These are phyloP conservation scores for Trichoderma sp. DNA, from an alignment of 2,329 filamentous ascomycete genomes.

Conservation along the genomic window DNA sequence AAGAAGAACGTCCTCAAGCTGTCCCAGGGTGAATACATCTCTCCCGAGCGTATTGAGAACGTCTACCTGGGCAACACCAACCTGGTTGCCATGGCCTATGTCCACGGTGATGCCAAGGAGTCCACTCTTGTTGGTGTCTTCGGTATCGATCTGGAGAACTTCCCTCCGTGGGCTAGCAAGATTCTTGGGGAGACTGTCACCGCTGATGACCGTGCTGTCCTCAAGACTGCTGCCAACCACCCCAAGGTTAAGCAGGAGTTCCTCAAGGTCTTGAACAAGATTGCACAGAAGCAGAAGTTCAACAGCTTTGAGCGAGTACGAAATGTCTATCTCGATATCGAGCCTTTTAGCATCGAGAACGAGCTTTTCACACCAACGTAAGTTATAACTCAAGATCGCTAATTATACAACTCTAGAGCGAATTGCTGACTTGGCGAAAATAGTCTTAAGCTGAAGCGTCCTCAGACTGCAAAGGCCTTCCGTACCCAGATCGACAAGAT, in stretches of 20 bases:
- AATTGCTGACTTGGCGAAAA: slow-evolving; percentile 31
- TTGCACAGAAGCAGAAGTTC: slow-evolving; percentile 83
- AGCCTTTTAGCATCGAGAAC: slow-evolving; percentile 93
- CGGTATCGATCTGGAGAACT: slow-evolving; percentile 81
- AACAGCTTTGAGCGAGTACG: slow-evolving; percentile 86
- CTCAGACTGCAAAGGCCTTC: slow-evolving; percentile 58
- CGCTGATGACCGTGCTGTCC: slow-evolving; percentile 65
- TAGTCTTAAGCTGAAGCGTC: slow-evolving; percentile 64
- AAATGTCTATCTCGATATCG: slow-evolving; percentile 74
- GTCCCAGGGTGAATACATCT: slow-evolving; percentile 96
- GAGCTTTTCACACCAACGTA: slow-evolving; percentile 87
- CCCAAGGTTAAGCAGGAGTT: slow-evolving; percentile 74
- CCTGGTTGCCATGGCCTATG: slow-evolving; percentile 78
- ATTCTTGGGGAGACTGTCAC: slow-evolving; percentile 70
- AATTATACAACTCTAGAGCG: background rate
- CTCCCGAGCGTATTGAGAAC: slow-evolving; percentile 95
- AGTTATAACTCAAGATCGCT: slow-evolving; percentile 46
- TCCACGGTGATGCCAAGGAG: slow-evolving; percentile 87
- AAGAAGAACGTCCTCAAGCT: slow-evolving; percentile 99
- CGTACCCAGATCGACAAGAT: slow-evolving; percentile 57
- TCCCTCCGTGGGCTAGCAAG: slow-evolving; percentile 79
- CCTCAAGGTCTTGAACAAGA: slow-evolving; percentile 75
- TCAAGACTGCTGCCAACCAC: slow-evolving; percentile 70
- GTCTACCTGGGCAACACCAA: slow-evolving; percentile 82
- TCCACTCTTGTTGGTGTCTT: slow-evolving; percentile 84